Base-by-base conservation (phyloP, 306 rosid genomes). In the Cucurbita moschata region DNA sequence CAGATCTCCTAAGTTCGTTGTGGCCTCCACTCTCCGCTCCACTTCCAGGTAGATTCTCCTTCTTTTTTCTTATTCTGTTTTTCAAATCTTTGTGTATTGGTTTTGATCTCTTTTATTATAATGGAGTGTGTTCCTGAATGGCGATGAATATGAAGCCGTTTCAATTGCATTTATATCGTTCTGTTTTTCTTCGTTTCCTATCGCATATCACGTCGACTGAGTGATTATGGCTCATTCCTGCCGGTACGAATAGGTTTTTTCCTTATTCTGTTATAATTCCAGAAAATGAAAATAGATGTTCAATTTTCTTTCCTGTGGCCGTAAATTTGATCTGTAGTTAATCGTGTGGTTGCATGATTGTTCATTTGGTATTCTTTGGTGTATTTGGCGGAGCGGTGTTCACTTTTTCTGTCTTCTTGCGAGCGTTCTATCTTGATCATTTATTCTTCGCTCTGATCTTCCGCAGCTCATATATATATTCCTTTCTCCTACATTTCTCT, bases 1-100 rank as follows among this genome's bases (percentile, higher is more conserved):
- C 92, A 88, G 95, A 89, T 89, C 97, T 84, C 90, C 95, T 70
- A 82, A 81, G 80, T 88, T 88, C 88, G 38, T 80, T 74, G 88
- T 89, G 96, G 96, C 95, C 23, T 92, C 97, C 82, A 85, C 95
- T 21, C 96, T 92, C 54, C 85, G 85, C 56, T 83, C 97, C 51
- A 90, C 86, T 79, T 40, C 92, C 84, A 83, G 78, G 97, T 89
- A 69, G 55, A 85, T 62, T 79, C 54, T 5, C 40, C 56, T 40
- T 63, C 62, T 46, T 62, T 74, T 77, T 43, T 62, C 0, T 37
- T 15, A 6, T 8, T 73, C 70, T 23, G 16, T 18, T 78, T 37
- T 42, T 42, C 46, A 70, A 68, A 75, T 78, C 82, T 66, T 76
- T 47, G 30, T 26, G 30, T 26, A 66, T 19, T 21, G 72, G 40